Evolutionary conservation across 2,329 filamentous ascomycete species (phyloP).

Genomic region (Rhinocladiella mackenziei): DNA sequence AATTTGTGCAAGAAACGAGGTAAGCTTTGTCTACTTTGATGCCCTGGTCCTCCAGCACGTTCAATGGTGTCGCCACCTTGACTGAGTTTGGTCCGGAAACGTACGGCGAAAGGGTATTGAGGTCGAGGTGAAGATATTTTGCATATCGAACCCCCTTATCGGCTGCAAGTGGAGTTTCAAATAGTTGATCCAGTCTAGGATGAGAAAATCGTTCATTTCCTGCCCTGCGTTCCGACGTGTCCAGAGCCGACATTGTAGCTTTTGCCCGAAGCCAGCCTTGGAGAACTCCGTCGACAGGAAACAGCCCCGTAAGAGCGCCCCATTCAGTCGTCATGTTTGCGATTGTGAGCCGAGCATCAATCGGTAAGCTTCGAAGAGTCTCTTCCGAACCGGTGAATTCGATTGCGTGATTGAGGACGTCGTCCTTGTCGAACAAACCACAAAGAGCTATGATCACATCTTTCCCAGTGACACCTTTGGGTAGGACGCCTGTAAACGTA

Average conservation of each 20-base stretch:
- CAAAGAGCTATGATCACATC: conserved; percentile 90
- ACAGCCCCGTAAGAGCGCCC: conserved; percentile 59
- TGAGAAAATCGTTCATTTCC: conserved; percentile 65
- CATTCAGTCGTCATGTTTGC: conserved; percentile 41
- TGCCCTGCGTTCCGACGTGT: conserved; percentile 44
- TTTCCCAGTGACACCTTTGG: conserved; percentile 80
- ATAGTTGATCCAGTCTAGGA: conserved; percentile 66
- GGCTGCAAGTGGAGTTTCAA: conserved; percentile 62
- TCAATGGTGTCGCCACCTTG: conserved; percentile 75
- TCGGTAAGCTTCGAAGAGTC: conserved; percentile 66
- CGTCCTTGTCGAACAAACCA: conserved; percentile 77
- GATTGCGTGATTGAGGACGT: conserved; percentile 85
- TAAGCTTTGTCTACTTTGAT: conserved; percentile 83
- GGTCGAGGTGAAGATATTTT: conserved; percentile 75
- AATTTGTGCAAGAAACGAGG: conserved; percentile 87
- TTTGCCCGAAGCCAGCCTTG: conserved; percentile 71
- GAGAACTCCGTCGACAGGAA: conserved; percentile 73
- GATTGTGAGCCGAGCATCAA: conserved; percentile 67
- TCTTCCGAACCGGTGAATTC: conserved; percentile 80
- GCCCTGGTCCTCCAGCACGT: conserved; percentile 65
- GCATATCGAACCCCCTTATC: conserved; percentile 77
- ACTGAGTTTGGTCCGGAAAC: conserved; percentile 87
- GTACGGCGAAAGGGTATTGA: conserved; percentile 78
- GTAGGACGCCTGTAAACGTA: conserved; percentile 70
- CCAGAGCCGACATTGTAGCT: conserved; percentile 64